Evolutionary conservation across 345 rosid species (phyloP).

Genomic region (Pugionium cornutum): DNA sequence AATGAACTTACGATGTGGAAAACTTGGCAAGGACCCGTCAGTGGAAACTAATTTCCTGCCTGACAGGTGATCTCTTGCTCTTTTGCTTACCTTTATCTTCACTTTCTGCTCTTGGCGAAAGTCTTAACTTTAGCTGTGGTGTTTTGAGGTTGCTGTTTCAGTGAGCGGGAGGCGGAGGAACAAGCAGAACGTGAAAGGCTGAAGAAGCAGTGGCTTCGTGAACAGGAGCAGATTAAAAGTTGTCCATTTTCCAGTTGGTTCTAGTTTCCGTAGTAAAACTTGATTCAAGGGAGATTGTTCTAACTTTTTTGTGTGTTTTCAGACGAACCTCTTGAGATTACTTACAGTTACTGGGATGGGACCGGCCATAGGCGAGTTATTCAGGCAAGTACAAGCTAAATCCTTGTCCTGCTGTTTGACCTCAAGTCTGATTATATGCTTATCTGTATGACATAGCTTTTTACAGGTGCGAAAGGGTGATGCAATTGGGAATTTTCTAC

Average conservation of each 20-base stretch:
- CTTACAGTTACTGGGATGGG: slow-evolving; percentile 99
- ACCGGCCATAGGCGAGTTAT: slow-evolving; percentile 92
- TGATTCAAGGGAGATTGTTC: slow-evolving; percentile 19
- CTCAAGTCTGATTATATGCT: neutral
- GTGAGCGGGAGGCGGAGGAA: slow-evolving; percentile 99
- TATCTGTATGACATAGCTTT: neutral
- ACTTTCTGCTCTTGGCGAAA: neutral
- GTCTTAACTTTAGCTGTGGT: slow-evolving; percentile 53
- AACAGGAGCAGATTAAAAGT: slow-evolving; percentile 94
- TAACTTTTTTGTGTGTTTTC: slow-evolving; percentile 27
- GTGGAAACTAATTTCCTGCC: slow-evolving; percentile 98
- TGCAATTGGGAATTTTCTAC: slow-evolving; percentile 80
- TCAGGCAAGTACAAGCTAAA: slow-evolving; percentile 55
- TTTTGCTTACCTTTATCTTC: slow-evolving; percentile 21
- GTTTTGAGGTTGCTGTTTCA: slow-evolving; percentile 85
- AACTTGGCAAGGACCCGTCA: slow-evolving; percentile 92
- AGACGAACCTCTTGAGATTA: slow-evolving; percentile 95
- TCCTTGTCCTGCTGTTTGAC: slow-evolving; percentile 21
- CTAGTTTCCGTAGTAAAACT: slow-evolving; percentile 5
- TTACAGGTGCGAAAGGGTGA: slow-evolving; percentile 87
- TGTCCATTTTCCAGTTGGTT: slow-evolving; percentile 19
- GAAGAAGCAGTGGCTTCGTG: slow-evolving; percentile 82
- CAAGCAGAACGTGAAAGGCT: slow-evolving; percentile 97
- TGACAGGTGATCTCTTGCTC: slow-evolving; percentile 68
- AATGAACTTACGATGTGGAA: slow-evolving; percentile 49